Conservation (phyloP, 176 grass and related monocot species). For the Raddia guianensis region DNA sequence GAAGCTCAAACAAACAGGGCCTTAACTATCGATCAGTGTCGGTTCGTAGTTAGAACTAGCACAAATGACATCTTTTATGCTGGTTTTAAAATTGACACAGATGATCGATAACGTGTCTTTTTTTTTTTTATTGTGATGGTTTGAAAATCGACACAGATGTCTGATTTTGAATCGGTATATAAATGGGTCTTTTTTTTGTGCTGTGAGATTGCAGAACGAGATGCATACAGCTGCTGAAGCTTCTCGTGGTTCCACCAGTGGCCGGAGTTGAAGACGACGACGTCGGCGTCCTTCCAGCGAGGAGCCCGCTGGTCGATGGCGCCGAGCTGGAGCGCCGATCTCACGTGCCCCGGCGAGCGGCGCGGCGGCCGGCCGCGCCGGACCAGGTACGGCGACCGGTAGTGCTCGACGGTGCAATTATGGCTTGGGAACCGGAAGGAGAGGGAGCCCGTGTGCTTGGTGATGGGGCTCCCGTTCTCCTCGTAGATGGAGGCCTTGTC, state of each 20-base stretch:
- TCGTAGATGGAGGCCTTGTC: constrained; percentile 49
- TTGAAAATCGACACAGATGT: too few species aligned
- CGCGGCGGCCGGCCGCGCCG: constrained; percentile 41
- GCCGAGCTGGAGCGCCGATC: constrained; percentile 36
- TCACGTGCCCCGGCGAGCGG: constrained; percentile 18
- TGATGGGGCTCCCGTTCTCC: constrained; percentile 67
- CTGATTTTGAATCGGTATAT: too few species aligned
- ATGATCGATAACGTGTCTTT: too few species aligned
- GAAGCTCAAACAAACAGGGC: too few species aligned
- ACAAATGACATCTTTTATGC: too few species aligned
- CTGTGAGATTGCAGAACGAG: too few species aligned
- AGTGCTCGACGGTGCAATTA: constrained; percentile 74
- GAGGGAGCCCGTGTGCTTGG: constrained; percentile 65
- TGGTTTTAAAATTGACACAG: too few species aligned
- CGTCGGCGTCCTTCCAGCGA: constrained; percentile 58
- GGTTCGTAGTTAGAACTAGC: too few species aligned
- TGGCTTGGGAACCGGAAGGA: constrained; percentile 53
- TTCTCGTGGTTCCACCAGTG: constrained; percentile 71
- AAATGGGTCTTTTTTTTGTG: too few species aligned
- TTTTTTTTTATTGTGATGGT: too few species aligned
- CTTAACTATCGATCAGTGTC: too few species aligned
- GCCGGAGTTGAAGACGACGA: constrained; percentile 66
- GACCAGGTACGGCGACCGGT: constrained; percentile 62
- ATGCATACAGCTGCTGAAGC: constrained; percentile 40
- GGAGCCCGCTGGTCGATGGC: constrained; percentile 39